Percentiles rank a stretch among this genome's conserved stretches.
phyloP scores from a whole-genome alignment of 768 basidiomycete species.

The Kwoniella mangroviensis region DNA sequence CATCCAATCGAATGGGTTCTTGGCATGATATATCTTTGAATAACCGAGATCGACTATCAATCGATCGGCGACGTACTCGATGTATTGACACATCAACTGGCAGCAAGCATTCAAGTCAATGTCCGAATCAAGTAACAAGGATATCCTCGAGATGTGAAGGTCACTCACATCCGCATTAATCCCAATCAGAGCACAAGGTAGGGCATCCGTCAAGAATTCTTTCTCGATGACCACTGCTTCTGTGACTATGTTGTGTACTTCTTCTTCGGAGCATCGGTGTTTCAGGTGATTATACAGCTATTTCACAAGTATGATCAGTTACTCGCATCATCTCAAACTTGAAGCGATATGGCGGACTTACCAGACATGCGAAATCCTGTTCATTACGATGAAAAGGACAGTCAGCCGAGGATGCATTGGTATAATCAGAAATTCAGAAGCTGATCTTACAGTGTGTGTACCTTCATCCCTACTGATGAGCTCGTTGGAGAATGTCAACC shows the following conservation, averaged over 20 bases:
- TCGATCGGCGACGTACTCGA: slow-evolving; percentile 58
- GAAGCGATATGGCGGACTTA: neutral
- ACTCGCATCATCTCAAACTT: too few relatives aligned
- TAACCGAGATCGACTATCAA: slow-evolving; percentile 55
- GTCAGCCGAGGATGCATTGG: too few relatives aligned
- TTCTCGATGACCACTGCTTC: slow-evolving; percentile 57
- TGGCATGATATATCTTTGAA: slow-evolving; percentile 55
- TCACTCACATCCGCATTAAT: slow-evolving; percentile 50
- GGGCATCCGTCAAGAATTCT: slow-evolving; percentile 57
- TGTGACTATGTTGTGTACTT: slow-evolving; percentile 51
- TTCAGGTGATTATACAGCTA: slow-evolving; percentile 49
- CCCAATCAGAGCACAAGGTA: slow-evolving; percentile 55
- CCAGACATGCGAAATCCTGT: slow-evolving; percentile 47
- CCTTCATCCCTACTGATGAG: slow-evolving; percentile 54
- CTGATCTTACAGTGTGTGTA: slow-evolving; percentile 33
- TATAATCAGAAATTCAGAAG: too few relatives aligned
- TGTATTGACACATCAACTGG: slow-evolving; percentile 58
- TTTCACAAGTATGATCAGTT: neutral
- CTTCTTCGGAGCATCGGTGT: slow-evolving; percentile 44
- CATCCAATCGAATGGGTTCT: slow-evolving; percentile 65
- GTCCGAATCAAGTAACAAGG: neutral
- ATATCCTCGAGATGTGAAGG: neutral
- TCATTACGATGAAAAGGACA: too few relatives aligned
- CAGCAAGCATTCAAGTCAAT: neutral
- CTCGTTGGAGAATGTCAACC: slow-evolving; percentile 55